Percentiles rank a stretch among this genome's conserved stretches.
These are phyloP conservation scores for Maudiozyma barnettii DNA, from an alignment of 805 yeast genomes.

Conservation along the genomic window DNA sequence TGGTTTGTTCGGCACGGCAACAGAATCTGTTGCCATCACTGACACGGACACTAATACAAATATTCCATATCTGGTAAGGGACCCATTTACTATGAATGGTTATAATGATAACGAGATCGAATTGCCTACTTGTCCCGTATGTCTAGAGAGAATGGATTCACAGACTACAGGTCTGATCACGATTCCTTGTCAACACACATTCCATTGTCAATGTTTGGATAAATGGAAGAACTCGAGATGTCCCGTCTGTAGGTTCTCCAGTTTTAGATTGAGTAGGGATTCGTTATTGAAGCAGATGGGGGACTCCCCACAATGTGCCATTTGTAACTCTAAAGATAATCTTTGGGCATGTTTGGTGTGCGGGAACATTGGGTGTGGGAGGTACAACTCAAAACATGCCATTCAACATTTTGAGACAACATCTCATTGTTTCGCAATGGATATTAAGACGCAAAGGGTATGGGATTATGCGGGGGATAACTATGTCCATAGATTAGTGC, in stretches of 20 bases:
- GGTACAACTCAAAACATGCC: constrained; percentile 81
- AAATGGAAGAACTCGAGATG: constrained; percentile 88
- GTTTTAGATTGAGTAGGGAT: constrained; percentile 24
- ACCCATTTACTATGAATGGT: constrained; percentile 49
- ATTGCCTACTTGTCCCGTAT: constrained; percentile 88
- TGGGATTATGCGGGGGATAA: constrained; percentile 94
- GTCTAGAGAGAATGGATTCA: constrained; percentile 80
- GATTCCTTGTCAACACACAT: constrained; percentile 87
- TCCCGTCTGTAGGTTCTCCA: constrained; percentile 82
- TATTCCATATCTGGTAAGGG: constrained; percentile 61
- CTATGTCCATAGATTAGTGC: constrained; percentile 77
- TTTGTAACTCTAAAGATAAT: constrained; percentile 51
- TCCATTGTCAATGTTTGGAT: constrained; percentile 79
- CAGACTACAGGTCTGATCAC: constrained; percentile 73
- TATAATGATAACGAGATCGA: constrained; percentile 33
- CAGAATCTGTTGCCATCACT: too few relatives aligned
- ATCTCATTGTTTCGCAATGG: constrained; percentile 88
- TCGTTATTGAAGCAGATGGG: constrained; percentile 25
- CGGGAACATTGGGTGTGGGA: constrained; percentile 86
- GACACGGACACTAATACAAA: too few relatives aligned
- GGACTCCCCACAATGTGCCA: constrained; percentile 34
- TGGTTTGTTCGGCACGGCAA: constrained; percentile 16
- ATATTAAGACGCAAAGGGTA: constrained; percentile 68
- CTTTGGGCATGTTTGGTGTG: constrained; percentile 87
- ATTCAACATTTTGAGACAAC: constrained; percentile 69